phyloP scores from a whole-genome alignment of 2,329 filamentous ascomycete species.

The Myriosclerotinia duriaeana region DNA sequence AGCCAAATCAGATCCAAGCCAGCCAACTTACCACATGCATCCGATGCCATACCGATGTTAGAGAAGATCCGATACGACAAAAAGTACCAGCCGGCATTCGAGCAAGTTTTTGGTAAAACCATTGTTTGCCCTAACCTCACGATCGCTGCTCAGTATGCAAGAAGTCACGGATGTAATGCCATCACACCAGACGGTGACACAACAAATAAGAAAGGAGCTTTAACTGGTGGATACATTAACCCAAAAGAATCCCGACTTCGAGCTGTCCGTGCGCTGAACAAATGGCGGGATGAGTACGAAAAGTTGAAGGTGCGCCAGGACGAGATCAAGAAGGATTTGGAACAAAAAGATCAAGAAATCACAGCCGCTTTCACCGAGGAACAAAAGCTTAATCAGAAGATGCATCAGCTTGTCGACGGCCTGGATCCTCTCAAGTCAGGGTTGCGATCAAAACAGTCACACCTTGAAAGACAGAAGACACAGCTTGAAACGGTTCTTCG shows the following conservation, averaged over 20 bases:
- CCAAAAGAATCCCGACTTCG: conserved; percentile 82
- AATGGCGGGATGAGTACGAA: conserved; percentile 74
- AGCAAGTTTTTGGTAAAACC: conserved; percentile 92
- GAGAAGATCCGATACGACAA: conserved; percentile 79
- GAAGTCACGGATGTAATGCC: conserved; percentile 86
- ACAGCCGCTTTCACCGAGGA: conserved; percentile 81
- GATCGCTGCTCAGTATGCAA: conserved; percentile 84
- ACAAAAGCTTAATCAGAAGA: conserved; percentile 77
- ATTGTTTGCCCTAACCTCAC: conserved; percentile 90
- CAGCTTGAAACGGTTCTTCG: conserved; percentile 68
- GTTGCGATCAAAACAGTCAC: conserved; percentile 69
- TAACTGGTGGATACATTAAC: conserved; percentile 94
- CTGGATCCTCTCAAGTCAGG: conserved; percentile 79
- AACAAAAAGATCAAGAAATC: conserved; percentile 82
- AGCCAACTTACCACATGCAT: conserved; percentile 77
- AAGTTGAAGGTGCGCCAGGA: conserved; percentile 60
- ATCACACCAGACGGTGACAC: conserved; percentile 95
- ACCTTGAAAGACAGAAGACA: conserved; percentile 70
- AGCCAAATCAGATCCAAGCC: conserved; percentile 72
- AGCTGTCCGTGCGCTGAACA: conserved; percentile 72
- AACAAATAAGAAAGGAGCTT: conserved; percentile 89
- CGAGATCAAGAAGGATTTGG: conserved; percentile 68
- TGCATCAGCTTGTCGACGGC: conserved; percentile 75
- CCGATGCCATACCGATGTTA: conserved; percentile 83
- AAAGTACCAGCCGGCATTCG: conserved; percentile 79